These are phyloP conservation scores for Neurospora pannonica DNA, from an alignment of 495 filamentous ascomycete species.

Conservation along the genomic window DNA sequence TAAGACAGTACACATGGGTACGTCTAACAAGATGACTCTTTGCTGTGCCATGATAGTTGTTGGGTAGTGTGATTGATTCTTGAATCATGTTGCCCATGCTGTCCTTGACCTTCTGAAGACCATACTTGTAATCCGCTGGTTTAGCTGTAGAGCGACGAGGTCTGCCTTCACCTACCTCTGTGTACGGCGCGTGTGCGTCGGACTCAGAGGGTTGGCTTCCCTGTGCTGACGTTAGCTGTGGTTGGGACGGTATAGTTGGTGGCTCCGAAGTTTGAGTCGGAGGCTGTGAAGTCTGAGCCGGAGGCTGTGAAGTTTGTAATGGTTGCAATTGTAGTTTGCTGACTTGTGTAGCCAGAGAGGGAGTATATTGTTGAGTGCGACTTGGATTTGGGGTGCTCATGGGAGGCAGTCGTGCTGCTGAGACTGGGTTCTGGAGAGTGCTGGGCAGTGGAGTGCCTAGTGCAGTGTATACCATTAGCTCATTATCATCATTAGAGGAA, in stretches of 20 bases:
- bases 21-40: not conserved
- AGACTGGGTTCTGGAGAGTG: not conserved
- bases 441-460: not conserved
- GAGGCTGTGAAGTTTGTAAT: too few relatives aligned
- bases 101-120: not conserved
- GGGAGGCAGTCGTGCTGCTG: not conserved
- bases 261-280: too few relatives aligned
- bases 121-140: not conserved
- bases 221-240: not conserved
- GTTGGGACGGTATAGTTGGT: too few relatives aligned
- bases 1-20: not conserved
- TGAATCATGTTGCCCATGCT: not conserved
- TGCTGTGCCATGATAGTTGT: not conserved
- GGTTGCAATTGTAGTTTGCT: not conserved
- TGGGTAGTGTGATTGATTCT: not conserved
- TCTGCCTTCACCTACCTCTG: not conserved
- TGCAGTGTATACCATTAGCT: not conserved
- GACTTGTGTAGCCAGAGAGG: not conserved
- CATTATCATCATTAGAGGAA: not conserved
- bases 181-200: too few relatives aligned
- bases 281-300: too few relatives aligned
- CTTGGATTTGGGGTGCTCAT: not conserved
- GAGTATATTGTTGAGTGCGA: not conserved
- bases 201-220: not conserved
- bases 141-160: not conserved